These are phyloP conservation scores for Blastocystis sp. DNA, from an alignment of 352 stramenopile genomes.

Conservation along the genomic window DNA sequence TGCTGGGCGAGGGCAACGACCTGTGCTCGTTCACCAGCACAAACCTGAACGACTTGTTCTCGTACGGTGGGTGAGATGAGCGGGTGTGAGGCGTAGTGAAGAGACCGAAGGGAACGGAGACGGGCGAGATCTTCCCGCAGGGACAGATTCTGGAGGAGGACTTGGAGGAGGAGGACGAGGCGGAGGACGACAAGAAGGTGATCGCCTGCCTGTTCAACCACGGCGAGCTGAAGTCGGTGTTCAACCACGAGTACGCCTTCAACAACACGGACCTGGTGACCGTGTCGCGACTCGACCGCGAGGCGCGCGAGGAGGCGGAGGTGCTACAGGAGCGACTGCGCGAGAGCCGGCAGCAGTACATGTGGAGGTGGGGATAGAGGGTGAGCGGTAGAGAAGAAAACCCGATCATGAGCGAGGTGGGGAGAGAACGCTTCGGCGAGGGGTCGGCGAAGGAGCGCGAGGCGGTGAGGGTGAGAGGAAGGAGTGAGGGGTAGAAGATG, in stretches of 20 bases:
- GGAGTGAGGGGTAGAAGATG: neutral
- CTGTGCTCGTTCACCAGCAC: conserved; percentile 92
- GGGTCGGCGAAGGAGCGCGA: neutral
- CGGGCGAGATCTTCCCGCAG: conserved; percentile 81
- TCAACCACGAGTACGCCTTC: conserved; percentile 83
- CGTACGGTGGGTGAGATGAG: conserved; percentile 76
- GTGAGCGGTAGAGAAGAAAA: conserved; percentile 45
- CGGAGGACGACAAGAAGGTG: conserved; percentile 80
- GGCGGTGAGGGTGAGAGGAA: neutral
- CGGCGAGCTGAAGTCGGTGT: conserved; percentile 85
- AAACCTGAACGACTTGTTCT: conserved; percentile 91
- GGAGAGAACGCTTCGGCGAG: neutral
- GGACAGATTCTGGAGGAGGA: conserved; percentile 74
- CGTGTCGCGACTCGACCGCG: conserved; percentile 46
- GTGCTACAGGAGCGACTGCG: conserved; percentile 30
- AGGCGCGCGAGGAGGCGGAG: conserved; percentile 44
- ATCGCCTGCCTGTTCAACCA: conserved; percentile 84
- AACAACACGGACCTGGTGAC: conserved; percentile 64
- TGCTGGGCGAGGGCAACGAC: conserved; percentile 91
- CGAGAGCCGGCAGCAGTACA: conserved; percentile 10
- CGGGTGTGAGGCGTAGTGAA: conserved; percentile 73
- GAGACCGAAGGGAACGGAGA: conserved; percentile 81
- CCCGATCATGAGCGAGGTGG: conserved; percentile 5
- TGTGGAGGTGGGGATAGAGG: neutral
- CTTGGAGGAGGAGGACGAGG: conserved; percentile 71